A percentile compares a stretch with the other conserved stretches of the same genome.
Conservation (phyloP, 768 basidiomycete species). For the Boletales sp. region DNA sequence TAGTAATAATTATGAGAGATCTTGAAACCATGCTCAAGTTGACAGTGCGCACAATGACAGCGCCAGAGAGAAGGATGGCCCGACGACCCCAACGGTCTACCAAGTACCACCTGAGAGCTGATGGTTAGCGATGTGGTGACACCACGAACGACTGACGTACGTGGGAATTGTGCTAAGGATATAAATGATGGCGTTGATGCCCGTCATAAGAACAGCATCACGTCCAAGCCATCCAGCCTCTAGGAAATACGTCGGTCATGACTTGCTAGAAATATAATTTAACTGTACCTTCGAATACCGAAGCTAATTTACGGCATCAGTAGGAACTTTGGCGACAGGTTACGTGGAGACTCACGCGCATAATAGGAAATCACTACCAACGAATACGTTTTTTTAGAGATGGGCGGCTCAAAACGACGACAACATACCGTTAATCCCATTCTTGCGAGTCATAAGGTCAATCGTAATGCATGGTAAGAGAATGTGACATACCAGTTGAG, state of each 20-base stretch:
- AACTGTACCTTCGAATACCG: conserved; percentile 82
- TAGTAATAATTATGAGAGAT: conserved; percentile 26
- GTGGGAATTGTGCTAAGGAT: conserved; percentile 78
- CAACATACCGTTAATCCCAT: conserved; percentile 84
- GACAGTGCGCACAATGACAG: conserved; percentile 56
- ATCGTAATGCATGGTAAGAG: background rate
- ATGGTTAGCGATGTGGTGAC: conserved; percentile 5
- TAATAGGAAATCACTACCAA: conserved; percentile 88
- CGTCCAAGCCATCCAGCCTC: conserved; percentile 96
- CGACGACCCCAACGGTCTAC: conserved; percentile 91
- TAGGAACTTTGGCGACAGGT: background rate
- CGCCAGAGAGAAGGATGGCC: conserved; percentile 82
- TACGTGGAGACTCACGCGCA: conserved; percentile 59
- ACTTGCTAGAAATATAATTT: background rate
- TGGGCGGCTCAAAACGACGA: conserved; percentile 1
- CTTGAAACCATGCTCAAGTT: background rate
- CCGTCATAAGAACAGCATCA: conserved; percentile 93
- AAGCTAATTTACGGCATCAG: conserved; percentile 43
- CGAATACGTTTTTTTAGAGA: conserved; percentile 4
- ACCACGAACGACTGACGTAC: conserved; percentile 40
- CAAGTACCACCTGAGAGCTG: conserved; percentile 73
- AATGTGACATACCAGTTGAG: conserved; percentile 69
- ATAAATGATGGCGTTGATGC: conserved; percentile 85
- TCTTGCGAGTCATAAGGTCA: conserved; percentile 42
- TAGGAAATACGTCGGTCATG: conserved; percentile 29